Evolutionary conservation across 169 alveolate genomes (phyloP).

Genomic region (Plasmodium adleri): DNA sequence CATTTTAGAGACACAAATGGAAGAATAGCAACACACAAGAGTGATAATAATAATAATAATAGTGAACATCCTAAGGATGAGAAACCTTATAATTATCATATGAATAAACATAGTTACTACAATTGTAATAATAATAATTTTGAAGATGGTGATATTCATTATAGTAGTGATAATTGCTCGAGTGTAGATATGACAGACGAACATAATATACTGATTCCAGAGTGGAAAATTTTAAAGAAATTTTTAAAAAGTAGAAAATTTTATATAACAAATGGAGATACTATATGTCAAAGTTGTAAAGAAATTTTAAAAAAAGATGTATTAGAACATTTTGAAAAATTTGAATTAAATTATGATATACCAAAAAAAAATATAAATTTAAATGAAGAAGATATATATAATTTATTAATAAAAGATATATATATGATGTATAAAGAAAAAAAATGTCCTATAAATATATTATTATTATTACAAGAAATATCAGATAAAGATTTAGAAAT

Average conservation of each 20-base stretch:
- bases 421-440: conserved; percentile 49
- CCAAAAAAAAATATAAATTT: conserved; percentile 39
- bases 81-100: not conserved
- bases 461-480: conserved; percentile 47
- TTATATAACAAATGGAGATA: conserved; percentile 25
- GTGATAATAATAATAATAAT: no score
- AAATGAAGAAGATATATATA: conserved; percentile 39
- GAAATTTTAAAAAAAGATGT: conserved; percentile 25
- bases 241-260: conserved; percentile 38
- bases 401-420: conserved; percentile 38
- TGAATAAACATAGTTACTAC: not conserved
- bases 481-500: conserved; percentile 51
- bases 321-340: conserved; percentile 40
- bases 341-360: conserved; percentile 60
- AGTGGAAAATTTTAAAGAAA: conserved; percentile 14
- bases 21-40: not conserved
- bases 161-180: not conserved
- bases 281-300: conserved; percentile 32
- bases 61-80: not conserved
- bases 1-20: not conserved
- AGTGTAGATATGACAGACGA: not conserved
- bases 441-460: conserved; percentile 53
- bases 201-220: not conserved
- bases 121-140: not conserved
- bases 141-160: not conserved